Evolutionary conservation across 2,329 filamentous ascomycete species (phyloP), one percentile per base, ranked within the genome.

Genomic region (Sporothrix luriei): DNA sequence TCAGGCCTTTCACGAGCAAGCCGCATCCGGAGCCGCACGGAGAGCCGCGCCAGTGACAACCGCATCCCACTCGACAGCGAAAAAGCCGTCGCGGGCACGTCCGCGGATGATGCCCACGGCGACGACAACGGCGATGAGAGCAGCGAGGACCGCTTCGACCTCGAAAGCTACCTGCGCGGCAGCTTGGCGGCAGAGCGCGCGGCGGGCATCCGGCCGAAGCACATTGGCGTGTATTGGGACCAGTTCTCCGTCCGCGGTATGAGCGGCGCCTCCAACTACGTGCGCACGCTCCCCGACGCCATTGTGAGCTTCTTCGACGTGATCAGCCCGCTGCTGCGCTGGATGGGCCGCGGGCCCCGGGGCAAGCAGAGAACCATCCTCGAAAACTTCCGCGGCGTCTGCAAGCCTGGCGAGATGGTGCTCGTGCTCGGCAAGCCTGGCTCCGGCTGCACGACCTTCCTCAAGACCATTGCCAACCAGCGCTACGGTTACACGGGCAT

Each of bases 331-430:
- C 78, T 89, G 66, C 86, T 86, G 79, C 82, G 81, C 21, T 75
- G 93, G 11, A 79, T 94, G 1, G 90, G 91, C 0, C 76, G 88
- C 19, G 87, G 88, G 0, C 87, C 86, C 69, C 91, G 91, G 77
- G 89, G 89, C 2, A 82, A 82, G 43, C 90, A 96, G 77, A 86
- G 89, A 52, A 89, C 92, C 6, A 89, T 97, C 59, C 80, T 97
- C 29, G 84, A 92, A 72, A 83, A 86, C 73, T 95, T 94, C 80
- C 84, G 83, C 66, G 91, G 90, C 43, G 84, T 91, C 0, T 87
- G 88, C 69, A 88, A 90, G 73, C 91, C 92, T 0, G 94, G 93
- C 0, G 93, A 97, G 82, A 97, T 97, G 93, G 86, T 94, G 0
- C 83, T 96, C 1, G 92, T 96, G 0, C 83, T 96, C 7, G 92